phyloP scores from a whole-genome alignment of 352 stramenopile species.

The Vaucheria bursata region DNA sequence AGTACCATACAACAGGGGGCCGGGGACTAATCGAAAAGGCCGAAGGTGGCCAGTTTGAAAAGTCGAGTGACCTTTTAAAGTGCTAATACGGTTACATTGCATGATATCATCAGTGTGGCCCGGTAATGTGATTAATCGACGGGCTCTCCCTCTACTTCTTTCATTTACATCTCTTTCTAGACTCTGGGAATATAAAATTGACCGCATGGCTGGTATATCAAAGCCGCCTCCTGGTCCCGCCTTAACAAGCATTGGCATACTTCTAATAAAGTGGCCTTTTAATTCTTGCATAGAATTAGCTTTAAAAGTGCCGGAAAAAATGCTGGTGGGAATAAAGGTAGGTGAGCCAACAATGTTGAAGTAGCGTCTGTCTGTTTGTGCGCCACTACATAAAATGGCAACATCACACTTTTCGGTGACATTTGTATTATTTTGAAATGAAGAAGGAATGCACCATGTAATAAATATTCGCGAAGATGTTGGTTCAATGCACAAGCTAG shows the following conservation, averaged over 20 bases:
- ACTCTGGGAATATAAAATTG: conserved; percentile 26
- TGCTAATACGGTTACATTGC: not conserved
- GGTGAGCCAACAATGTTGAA: not conserved
- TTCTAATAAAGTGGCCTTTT: conserved; percentile 31
- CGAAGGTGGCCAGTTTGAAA: conserved; percentile 26
- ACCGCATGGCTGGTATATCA: conserved; percentile 28
- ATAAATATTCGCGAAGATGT: conserved; percentile 18
- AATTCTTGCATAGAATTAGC: too few relatives aligned
- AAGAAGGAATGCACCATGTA: not conserved
- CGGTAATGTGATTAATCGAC: conserved; percentile 29
- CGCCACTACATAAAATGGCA: not conserved
- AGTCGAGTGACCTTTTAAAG: not conserved
- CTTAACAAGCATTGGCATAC: conserved; percentile 31
- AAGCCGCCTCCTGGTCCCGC: conserved; percentile 28
- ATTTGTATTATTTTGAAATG: not conserved
- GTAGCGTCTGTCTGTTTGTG: not conserved
- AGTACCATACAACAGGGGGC: conserved; percentile 25
- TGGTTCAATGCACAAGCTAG: conserved; percentile 15
- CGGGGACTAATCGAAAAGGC: conserved; percentile 29
- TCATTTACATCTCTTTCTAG: conserved; percentile 32
- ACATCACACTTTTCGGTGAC: not conserved
- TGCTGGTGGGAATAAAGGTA: not conserved
- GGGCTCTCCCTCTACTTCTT: conserved; percentile 32
- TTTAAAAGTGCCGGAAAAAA: not conserved
- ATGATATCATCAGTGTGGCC: conserved; percentile 41